Base-by-base conservation (phyloP, 352 stramenopile species). In the Hyaloperonospora brassicae region DNA sequence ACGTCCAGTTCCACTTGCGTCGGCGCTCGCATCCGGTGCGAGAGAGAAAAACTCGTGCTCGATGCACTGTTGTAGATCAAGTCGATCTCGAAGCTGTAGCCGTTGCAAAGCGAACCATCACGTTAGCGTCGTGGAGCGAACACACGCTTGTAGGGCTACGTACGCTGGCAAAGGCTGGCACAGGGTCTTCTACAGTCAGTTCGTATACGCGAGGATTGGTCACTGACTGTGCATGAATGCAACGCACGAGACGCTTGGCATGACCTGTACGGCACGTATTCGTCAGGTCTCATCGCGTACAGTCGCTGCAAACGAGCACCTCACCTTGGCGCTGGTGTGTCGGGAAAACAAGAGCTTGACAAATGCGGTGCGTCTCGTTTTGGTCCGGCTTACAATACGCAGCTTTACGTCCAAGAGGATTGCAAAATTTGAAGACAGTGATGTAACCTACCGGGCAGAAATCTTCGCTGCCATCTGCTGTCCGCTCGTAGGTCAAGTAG, bases 381-480 rank as follows among this genome's bases (percentile, higher is more conserved):
- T 79, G 72, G 21, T 60, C 55, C 13, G 54, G 50, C 36, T 61
- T 62, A 22, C 55, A 73, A 42, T 68, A 66, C 21, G 44, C 13
- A 24, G 54, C 56, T 27, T 87, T 87, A 47, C 78, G 73, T 13
- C 79, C 70, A 2, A 90, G 60, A 11, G 84, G 84, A 47, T 88
- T 90, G 47, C 58, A 72, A 61, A 94, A 94, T 53, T 82, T 89
- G 53, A 94, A 94, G 10, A 94, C 54, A 7, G 80, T 94, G 51
- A 89, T 59, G 54, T 75, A 94, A 3, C 84, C 84, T 0, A 86
- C 76, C 5, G 76, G 79, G 2, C 49, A 42, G 35, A 78, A 82
- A 17, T 38, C 34, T 13, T 58, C 50, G 2, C 21, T 50, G 1
- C 31, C 31, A 2, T 54, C 42, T 2, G 62, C 43, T 0, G 56